These are phyloP conservation scores for Mycena rosella DNA, from an alignment of 768 basidiomycete species.

Conservation along the genomic window DNA sequence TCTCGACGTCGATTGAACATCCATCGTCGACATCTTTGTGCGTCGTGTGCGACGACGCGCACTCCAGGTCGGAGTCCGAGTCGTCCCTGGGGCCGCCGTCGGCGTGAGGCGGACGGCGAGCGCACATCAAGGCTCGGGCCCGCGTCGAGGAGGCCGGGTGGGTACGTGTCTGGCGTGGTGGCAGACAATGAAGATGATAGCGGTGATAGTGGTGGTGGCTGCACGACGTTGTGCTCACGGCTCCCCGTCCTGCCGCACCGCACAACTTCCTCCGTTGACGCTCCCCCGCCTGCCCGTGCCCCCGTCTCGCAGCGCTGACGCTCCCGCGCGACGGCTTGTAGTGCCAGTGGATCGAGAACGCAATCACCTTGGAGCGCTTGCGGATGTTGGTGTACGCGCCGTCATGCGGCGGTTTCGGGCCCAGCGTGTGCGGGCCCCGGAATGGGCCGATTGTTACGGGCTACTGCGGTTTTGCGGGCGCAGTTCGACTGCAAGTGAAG, in stretches of 20 bases:
- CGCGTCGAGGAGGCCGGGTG: constrained; percentile 10
- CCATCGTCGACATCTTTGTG: constrained; percentile 73
- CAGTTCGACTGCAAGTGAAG: constrained; percentile 55
- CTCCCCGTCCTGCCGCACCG: constrained; percentile 38
- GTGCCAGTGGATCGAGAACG: constrained; percentile 83
- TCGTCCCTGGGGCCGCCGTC: constrained; percentile 45
- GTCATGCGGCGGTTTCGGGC: constrained; percentile 47
- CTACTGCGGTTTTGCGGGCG: constrained; percentile 74
- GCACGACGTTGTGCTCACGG: constrained; percentile 32
- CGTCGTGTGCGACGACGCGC: constrained; percentile 61
- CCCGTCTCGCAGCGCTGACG: constrained; percentile 1
- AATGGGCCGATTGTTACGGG: constrained; percentile 73
- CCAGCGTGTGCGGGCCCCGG: constrained; percentile 60
- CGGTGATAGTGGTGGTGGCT: constrained; percentile 6
- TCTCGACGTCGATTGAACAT: constrained; percentile 66
- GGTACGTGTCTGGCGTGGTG: constrained; percentile 18
- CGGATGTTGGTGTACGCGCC: constrained; percentile 81
- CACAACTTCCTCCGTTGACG: neutral
- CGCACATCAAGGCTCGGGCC: neutral
- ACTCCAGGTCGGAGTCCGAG: constrained; percentile 37
- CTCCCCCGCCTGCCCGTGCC: constrained; percentile 19
- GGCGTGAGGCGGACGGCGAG: constrained; percentile 14
- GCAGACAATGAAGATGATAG: neutral
- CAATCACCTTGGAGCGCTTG: constrained; percentile 83
- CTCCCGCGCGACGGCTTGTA: constrained; percentile 50